These are phyloP conservation scores for Plantago elongata DNA, from an alignment of 257 asterid genomes.

Conservation along the genomic window DNA sequence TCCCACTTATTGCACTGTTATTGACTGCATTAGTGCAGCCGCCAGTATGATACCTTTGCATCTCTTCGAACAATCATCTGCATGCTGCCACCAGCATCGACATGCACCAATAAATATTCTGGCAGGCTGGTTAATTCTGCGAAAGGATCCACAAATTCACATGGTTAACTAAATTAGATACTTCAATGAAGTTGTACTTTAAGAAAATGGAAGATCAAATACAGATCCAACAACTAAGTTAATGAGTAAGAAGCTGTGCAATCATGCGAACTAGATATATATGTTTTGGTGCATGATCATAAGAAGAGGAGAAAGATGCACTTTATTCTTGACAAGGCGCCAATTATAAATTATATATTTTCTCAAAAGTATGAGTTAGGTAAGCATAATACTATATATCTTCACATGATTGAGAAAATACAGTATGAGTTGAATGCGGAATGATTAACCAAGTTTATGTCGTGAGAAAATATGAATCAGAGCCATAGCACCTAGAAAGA, in stretches of 20 bases:
- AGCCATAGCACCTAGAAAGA: not conserved
- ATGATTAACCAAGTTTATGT: not conserved
- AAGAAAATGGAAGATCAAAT: not conserved
- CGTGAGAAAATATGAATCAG: no score
- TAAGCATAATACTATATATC: no score
- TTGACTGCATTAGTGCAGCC: slow-evolving; percentile 99
- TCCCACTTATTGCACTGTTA: slow-evolving; percentile 62
- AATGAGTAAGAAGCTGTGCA: slow-evolving; percentile 3
- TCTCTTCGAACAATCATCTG: slow-evolving; percentile 83
- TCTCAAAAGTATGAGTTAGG: no score
- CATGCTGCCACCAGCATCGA: slow-evolving; percentile 98
- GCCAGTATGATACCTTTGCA: slow-evolving; percentile 96
- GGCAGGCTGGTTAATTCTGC: slow-evolving; percentile 27
- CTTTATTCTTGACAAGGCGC: not conserved
- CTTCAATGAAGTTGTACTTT: not conserved
- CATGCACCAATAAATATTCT: slow-evolving; percentile 36
- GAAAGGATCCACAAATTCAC: not conserved
- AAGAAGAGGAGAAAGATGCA: slow-evolving; percentile 1
- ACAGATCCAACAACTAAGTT: not conserved
- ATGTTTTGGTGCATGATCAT: slow-evolving; percentile 3
- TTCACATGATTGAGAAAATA: not conserved
- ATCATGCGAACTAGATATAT: slow-evolving; percentile 3
- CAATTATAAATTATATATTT: no score
- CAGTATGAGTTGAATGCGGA: not conserved
- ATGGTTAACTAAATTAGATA: slow-evolving; percentile 5